A percentile compares a stretch with the other conserved stretches of the same genome.
Evolutionary conservation across 129 eudicot species (phyloP).

Genomic region (Pulicaria dysenterica): DNA sequence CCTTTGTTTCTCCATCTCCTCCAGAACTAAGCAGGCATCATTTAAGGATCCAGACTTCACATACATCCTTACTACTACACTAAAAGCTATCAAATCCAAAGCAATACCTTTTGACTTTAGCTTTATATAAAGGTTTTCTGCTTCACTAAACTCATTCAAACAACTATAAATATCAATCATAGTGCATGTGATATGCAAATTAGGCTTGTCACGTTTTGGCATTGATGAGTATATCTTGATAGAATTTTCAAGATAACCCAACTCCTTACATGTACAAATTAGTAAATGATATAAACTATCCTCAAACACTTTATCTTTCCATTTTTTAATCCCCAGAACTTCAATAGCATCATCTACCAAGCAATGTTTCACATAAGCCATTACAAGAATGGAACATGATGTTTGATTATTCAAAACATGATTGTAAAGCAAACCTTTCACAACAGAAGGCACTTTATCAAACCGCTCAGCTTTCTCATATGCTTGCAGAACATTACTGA

Average conservation of each 20-base stretch:
- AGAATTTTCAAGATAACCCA: slow-evolving; percentile 63
- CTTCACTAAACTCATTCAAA: slow-evolving; percentile 59
- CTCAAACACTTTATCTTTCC: slow-evolving; percentile 79
- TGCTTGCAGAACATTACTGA: slow-evolving; percentile 71
- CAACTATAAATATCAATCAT: slow-evolving; percentile 85
- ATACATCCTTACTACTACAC: slow-evolving; percentile 81
- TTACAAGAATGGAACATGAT: slow-evolving; percentile 76
- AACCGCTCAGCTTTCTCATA: slow-evolving; percentile 71
- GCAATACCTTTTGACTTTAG: slow-evolving; percentile 52
- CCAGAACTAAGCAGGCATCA: slow-evolving; percentile 70
- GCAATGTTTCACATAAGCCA: slow-evolving; percentile 75
- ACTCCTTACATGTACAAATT: slow-evolving; percentile 88
- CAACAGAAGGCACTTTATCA: slow-evolving; percentile 52
- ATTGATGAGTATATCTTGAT: slow-evolving; percentile 60
- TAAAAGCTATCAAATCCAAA: slow-evolving; percentile 78
- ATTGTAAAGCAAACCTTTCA: slow-evolving; percentile 60
- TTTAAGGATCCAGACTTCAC: slow-evolving; percentile 64
- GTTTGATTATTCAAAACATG: slow-evolving; percentile 70
- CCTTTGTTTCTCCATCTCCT: slow-evolving; percentile 59
- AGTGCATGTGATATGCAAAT: slow-evolving; percentile 77
- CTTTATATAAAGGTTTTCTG: slow-evolving; percentile 56
- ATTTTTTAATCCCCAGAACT: slow-evolving; percentile 59
- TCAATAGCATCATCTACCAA: slow-evolving; percentile 62
- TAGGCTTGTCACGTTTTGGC: slow-evolving; percentile 67
- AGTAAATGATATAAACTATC: slow-evolving; percentile 85